Conservation (phyloP, 108 stramenopile genomes). For the Fragilaria crotonensis region DNA sequence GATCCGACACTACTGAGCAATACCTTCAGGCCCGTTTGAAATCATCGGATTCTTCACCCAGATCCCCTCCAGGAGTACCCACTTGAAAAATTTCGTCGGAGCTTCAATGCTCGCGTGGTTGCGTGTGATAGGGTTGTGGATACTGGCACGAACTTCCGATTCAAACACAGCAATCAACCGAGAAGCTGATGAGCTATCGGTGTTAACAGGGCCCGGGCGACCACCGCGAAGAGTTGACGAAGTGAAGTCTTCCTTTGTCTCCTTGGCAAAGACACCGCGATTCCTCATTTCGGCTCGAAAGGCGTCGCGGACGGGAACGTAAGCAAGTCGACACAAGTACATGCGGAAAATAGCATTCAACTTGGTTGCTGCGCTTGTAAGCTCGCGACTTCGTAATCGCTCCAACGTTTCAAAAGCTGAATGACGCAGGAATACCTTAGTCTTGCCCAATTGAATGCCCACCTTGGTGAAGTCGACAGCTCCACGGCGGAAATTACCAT, state of each 20-base stretch:
- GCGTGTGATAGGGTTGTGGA: constrained; percentile 48
- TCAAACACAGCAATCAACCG: constrained; percentile 32
- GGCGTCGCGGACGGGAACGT: constrained; percentile 36
- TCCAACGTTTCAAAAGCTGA: constrained; percentile 87
- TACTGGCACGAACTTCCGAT: constrained; percentile 29
- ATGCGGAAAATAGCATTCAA: constrained; percentile 47
- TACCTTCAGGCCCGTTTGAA: background rate
- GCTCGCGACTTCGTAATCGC: constrained; percentile 36
- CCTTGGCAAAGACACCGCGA: constrained; percentile 14
- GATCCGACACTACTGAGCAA: too few relatives aligned
- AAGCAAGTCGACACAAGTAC: constrained; percentile 43
- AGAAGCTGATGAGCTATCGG: too few relatives aligned
- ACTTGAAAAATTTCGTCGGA: constrained; percentile 27
- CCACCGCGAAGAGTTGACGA: constrained; percentile 10
- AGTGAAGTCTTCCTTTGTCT: constrained; percentile 19
- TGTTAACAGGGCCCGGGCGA: too few relatives aligned
- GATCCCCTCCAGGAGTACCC: constrained; percentile 43
- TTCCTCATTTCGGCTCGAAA: constrained; percentile 30
- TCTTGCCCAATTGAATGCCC: constrained; percentile 82
- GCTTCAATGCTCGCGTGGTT: constrained; percentile 32
- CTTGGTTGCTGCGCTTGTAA: constrained; percentile 33
- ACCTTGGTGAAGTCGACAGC: constrained; percentile 78
- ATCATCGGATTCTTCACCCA: constrained; percentile 40
- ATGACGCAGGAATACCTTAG: constrained; percentile 85
- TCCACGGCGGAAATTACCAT: constrained; percentile 64